These are phyloP conservation scores for Phytophthora sojae DNA, from an alignment of 352 stramenopile species.

Conservation along the genomic window DNA sequence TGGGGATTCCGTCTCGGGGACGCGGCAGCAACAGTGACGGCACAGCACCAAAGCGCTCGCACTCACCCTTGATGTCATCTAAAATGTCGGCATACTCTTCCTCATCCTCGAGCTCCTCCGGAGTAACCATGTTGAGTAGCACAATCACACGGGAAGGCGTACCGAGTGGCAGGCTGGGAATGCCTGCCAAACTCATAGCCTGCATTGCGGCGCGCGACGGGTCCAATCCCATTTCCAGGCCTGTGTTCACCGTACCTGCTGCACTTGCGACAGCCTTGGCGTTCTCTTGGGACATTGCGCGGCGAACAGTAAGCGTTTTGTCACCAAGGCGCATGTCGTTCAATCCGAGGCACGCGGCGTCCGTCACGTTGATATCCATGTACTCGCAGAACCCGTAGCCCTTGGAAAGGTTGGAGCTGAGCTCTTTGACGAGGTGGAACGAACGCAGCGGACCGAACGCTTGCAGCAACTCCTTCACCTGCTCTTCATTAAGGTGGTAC, in stretches of 20 bases:
- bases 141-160: conserved; percentile 90
- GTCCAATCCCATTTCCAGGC: conserved; percentile 71
- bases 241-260: conserved; percentile 74
- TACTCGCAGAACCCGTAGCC: conserved; percentile 99
- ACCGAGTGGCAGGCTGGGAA: conserved; percentile 65
- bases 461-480: conserved; percentile 95
- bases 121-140: conserved; percentile 98
- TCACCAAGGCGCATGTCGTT: conserved; percentile 96
- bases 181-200: conserved; percentile 71
- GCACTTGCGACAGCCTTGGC: conserved; percentile 69
- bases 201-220: conserved; percentile 73
- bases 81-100: conserved; percentile 96
- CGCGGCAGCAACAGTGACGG: conserved; percentile 83
- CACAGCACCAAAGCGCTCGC: conserved; percentile 87
- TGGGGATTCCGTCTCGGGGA: conserved; percentile 63
- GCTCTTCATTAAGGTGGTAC: conserved; percentile 96
- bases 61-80: conserved; percentile 97
- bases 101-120: conserved; percentile 95
- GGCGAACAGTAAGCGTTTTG: conserved; percentile 91
- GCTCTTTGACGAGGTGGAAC: conserved; percentile 97
- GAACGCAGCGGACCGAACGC: conserved; percentile 95
- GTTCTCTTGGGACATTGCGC: conserved; percentile 84
- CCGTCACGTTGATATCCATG: conserved; percentile 90
- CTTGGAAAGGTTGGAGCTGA: conserved; percentile 92
- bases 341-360: conserved; percentile 93